Percentiles rank a stretch among this genome's conserved stretches.
These are phyloP conservation scores for Lanmaoa pseudosensibilis DNA, from an alignment of 768 basidiomycete genomes.

Conservation along the genomic window DNA sequence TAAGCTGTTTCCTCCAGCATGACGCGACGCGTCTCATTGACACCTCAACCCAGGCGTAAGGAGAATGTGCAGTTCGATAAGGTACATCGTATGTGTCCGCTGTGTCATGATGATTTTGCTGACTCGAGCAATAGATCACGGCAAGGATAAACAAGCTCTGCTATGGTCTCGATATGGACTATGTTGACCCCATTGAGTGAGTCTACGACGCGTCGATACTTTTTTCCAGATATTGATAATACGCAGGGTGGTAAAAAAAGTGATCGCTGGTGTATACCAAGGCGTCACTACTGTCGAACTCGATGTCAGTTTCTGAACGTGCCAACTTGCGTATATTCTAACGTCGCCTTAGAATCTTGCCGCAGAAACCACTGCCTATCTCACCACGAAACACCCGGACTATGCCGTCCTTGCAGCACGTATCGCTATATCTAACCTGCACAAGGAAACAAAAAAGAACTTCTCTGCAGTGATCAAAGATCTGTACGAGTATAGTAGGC, in stretches of 20 bases:
- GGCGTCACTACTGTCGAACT: constrained; percentile 97
- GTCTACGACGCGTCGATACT: background rate
- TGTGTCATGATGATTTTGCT: constrained; percentile 17
- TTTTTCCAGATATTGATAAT: constrained; percentile 4
- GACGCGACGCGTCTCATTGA: constrained; percentile 28
- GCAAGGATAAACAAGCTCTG: constrained; percentile 87
- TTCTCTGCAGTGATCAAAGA: constrained; percentile 93
- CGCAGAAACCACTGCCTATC: constrained; percentile 94
- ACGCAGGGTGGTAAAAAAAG: constrained; percentile 82
- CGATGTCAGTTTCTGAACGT: constrained; percentile 59
- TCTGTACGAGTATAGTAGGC: constrained; percentile 81
- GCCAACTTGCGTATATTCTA: background rate
- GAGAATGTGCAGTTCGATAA: constrained; percentile 94
- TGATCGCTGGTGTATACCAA: constrained; percentile 89
- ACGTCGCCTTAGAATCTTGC: constrained; percentile 73
- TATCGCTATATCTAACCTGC: constrained; percentile 97
- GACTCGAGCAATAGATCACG: constrained; percentile 60
- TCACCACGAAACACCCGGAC: constrained; percentile 96
- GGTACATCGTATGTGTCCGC: constrained; percentile 41
- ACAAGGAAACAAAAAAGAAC: constrained; percentile 98
- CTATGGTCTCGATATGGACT: constrained; percentile 91
- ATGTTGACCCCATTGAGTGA: constrained; percentile 88
- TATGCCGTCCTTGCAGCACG: constrained; percentile 98
- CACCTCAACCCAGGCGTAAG: constrained; percentile 57
- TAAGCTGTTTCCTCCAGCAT: constrained; percentile 24